phyloP scores from a whole-genome alignment of 176 grass and related monocot species.

The Triticum urartu region DNA sequence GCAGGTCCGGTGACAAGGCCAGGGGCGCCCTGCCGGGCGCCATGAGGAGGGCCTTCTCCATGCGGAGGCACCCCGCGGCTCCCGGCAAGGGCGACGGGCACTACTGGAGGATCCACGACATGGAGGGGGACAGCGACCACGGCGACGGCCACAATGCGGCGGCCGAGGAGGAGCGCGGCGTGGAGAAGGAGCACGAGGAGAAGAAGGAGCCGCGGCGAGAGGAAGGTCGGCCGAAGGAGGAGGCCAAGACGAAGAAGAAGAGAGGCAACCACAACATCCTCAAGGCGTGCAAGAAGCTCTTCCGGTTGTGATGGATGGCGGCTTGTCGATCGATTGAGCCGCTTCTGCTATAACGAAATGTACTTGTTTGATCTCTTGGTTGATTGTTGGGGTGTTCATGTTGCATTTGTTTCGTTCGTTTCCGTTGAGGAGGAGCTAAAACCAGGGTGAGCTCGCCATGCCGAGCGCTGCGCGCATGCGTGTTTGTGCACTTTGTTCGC shows the following conservation, averaged over 20 bases:
- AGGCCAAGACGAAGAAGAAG: slow-evolving; percentile 25
- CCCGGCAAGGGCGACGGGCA: slow-evolving; percentile 36
- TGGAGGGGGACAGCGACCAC: slow-evolving; percentile 34
- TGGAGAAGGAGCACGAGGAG: not conserved
- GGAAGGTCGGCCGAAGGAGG: not conserved
- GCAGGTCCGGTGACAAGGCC: slow-evolving; percentile 21
- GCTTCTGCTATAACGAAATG: not conserved
- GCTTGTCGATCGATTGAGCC: not conserved
- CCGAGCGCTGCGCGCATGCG: not conserved
- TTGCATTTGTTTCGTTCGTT: not conserved
- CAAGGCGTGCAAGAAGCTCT: slow-evolving; percentile 50
- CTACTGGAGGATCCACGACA: slow-evolving; percentile 77
- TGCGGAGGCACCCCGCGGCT: slow-evolving; percentile 38
- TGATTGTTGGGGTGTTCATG: not conserved
- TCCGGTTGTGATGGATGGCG: slow-evolving; percentile 30
- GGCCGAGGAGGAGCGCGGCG: slow-evolving; percentile 2
- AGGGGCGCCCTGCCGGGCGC: slow-evolving; percentile 1
- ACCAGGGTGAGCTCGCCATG: not conserved
- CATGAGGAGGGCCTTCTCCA: slow-evolving; percentile 64
- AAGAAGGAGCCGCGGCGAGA: not conserved
- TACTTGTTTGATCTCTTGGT: not conserved
- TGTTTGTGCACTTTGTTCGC: not conserved
- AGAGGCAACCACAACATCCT: slow-evolving; percentile 8
- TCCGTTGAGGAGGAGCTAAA: not conserved
- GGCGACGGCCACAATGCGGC: not conserved